Evolutionary conservation across 2,329 filamentous ascomycete genomes (phyloP), one percentile per base, ranked within the genome.

Genomic region (Leptographium flavum): DNA sequence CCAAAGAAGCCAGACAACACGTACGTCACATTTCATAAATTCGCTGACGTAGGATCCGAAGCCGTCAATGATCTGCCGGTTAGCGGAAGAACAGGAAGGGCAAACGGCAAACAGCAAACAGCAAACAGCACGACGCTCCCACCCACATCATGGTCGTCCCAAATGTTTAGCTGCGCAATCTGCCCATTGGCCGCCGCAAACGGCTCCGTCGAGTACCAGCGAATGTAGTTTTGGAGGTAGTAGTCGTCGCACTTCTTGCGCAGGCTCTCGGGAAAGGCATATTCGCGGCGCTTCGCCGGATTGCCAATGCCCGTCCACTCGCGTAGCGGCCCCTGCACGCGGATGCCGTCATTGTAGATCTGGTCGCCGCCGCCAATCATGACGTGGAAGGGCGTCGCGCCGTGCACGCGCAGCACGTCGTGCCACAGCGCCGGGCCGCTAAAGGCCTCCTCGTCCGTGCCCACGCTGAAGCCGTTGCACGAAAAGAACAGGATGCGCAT

Each of bases 401-500:
- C 74, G 58, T 98, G 92, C 47, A 69, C 79, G 54, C 93, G 83
- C 53, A 88, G 62, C 10, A 96, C 88, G 58, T 98, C 90, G 56
- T 92, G 86, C 92, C 92, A 98, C 46, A 98, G 66, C 5, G 86
- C 86, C n/a, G 87, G 83, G 0, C 92, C 92, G 57, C 83, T 90
- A 68, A 87, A 94, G 36, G 81, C 80, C 42, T 85, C 79, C 49
- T 92, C 79, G 59, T 94, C 83, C 4, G 87, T 90, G 45, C 83
- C 84, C 33, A 92, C 73, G 53, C 84, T 90, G 67, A 98, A 98
- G 15, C 92, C 93, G 61, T 98, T 98, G 67, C 92, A 95, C 47
- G 86, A 94, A 67, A 95, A 84, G 64, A 95, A 98, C 86, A 96
- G 94, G 58, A 95, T 84, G 58, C 94, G 87, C 90, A 98, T 96